These are phyloP conservation scores for Teunomyces aglyptinius DNA, from an alignment of 805 yeast genomes.

Conservation along the genomic window DNA sequence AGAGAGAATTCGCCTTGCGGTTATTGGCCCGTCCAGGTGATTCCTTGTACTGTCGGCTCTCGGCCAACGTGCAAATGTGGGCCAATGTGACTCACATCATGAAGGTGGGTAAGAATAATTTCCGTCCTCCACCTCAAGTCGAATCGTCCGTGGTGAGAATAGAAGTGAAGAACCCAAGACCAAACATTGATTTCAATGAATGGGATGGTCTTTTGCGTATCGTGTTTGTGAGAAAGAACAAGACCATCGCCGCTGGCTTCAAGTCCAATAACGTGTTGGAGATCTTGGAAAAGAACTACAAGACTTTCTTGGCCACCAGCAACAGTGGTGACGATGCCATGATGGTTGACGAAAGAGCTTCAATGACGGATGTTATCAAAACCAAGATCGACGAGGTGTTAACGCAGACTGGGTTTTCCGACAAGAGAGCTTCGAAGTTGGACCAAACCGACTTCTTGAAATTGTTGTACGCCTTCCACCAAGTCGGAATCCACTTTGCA, in stretches of 20 bases:
- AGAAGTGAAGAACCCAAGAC: constrained; percentile 89
- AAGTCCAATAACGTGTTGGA: constrained; percentile 76
- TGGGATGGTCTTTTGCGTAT: constrained; percentile 96
- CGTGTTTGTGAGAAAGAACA: constrained; percentile 89
- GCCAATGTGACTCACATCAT: constrained; percentile 97
- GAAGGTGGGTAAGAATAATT: constrained; percentile 97
- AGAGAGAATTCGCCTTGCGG: constrained; percentile 93
- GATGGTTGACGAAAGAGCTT: constrained; percentile 40
- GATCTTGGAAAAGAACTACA: constrained; percentile 84
- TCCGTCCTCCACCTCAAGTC: constrained; percentile 98
- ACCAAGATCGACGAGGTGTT: constrained; percentile 71
- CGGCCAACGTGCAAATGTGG: constrained; percentile 99
- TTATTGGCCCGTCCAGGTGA: constrained; percentile 97
- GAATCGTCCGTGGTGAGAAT: constrained; percentile 94
- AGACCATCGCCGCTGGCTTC: constrained; percentile 90
- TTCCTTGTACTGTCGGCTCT: constrained; percentile 81
- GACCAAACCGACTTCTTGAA: constrained; percentile 93
- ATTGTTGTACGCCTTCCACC: constrained; percentile 88
- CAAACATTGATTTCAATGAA: constrained; percentile 89
- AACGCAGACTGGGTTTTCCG: constrained; percentile 74
- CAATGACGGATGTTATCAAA: constrained; percentile 53
- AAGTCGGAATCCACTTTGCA: constrained; percentile 95
- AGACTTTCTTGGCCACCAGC: constrained; percentile 61
- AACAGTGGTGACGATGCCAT: constrained; percentile 45
- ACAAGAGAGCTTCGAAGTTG: constrained; percentile 87